Base-by-base conservation (phyloP, 2,329 filamentous ascomycete genomes). In the Thielaviopsis ethacetica region DNA sequence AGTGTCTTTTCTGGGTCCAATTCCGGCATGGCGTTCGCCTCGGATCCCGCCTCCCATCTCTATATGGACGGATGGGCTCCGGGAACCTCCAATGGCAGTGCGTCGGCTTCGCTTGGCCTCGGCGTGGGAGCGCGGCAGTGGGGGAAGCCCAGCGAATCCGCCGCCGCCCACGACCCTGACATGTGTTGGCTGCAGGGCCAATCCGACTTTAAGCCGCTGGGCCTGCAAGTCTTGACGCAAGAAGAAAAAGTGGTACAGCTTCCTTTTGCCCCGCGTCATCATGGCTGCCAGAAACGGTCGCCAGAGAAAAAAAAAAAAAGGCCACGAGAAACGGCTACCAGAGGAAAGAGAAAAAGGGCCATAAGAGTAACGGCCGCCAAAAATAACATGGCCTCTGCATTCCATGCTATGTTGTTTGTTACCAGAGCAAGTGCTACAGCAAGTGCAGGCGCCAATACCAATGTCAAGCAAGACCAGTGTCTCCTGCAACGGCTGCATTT, bases 21-120 rank as follows among this genome's bases (percentile, higher is more conserved):
- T 76, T 57, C 78, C 81, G 47, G 77, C 84, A 53, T 76, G 77
- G 62, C 44, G 5, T 61, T 61, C 24, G 51, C 57, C 21, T 50
- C 47, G 30, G 30, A 53, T 53, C 47, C 53, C n/a, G 56, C 56
- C 17, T 41, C 27, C 17, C 47, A 50, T 26, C 77, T 94, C 59
- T 91, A 85, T 67, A 79, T 86, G 65, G 77, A 82, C 59, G 83
- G 83, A 62, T 96, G 90, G 90, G 84, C 88, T 68, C 88, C 90
- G 27, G 80, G 83, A 61, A 79, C 83, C 56, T 73, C 82, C 49
- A 90, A 89, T 65, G 83, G 84, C 68, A 66, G 77, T 70, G 66
- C 74, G 2, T 44, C 17, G 4, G 38, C 26, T 26, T 44, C 22
- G 54, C 38, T 44, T n/a, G 38, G 38, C 17, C 38, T 44, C 3